These are phyloP conservation scores for Xerocomus amazonicus DNA, from an alignment of 1,284 basidiomycete species.

Conservation along the genomic window DNA sequence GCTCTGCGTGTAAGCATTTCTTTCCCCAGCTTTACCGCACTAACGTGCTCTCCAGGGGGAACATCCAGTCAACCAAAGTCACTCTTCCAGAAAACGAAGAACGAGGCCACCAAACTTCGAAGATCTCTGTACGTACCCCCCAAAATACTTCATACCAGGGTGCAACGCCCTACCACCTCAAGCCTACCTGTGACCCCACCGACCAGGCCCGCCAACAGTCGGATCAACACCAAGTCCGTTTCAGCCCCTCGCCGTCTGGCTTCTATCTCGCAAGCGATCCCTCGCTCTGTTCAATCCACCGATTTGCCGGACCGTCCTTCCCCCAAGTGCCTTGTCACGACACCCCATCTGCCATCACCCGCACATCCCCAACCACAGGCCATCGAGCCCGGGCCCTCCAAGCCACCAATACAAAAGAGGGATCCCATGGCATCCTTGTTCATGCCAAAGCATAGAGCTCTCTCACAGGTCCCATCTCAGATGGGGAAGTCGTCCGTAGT, in stretches of 20 bases:
- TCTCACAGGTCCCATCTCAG: conserved; percentile 53
- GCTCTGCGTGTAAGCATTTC: conserved; percentile 45
- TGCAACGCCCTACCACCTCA: conserved; percentile 37
- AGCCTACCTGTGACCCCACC: conserved; percentile 35
- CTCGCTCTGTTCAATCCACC: conserved; percentile 10
- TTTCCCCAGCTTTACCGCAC: conserved; percentile 4
- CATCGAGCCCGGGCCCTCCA: conserved; percentile 29
- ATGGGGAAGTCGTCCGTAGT: conserved; percentile 22
- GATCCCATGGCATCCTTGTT: conserved; percentile 66
- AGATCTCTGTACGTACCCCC: conserved; percentile 56
- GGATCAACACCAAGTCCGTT: conserved; percentile 44
- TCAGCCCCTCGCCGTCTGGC: conserved; percentile 31
- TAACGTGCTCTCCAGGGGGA: conserved; percentile 42
- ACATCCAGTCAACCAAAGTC: conserved; percentile 52
- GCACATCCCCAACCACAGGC: conserved; percentile 15
- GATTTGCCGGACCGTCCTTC: conserved; percentile 10
- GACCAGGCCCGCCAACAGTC: conserved; percentile 32
- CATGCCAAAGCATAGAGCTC: conserved; percentile 68
- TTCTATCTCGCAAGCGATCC: conserved; percentile 16
- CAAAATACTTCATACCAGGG: conserved; percentile 45
- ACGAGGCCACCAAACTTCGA: conserved; percentile 63
- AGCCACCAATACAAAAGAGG: conserved; percentile 48
- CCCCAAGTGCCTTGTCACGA: conserved; percentile 17
- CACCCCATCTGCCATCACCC: conserved; percentile 15
- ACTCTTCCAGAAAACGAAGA: conserved; percentile 70